Evolutionary conservation across 805 yeast genomes (phyloP).

Genomic region (Martiniozyma abietophila): DNA sequence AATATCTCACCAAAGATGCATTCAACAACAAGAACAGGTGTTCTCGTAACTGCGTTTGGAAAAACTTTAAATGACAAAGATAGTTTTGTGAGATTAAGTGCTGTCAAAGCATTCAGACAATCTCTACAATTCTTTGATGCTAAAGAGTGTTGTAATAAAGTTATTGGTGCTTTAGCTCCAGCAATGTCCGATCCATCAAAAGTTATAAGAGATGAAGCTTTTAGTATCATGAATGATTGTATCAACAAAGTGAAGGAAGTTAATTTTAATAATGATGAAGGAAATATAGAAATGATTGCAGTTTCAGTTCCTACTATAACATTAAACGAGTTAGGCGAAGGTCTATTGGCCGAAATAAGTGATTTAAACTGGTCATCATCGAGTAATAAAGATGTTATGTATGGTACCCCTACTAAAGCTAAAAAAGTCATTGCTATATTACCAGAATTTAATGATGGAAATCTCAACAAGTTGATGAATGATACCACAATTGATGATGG

Average conservation of each 20-base stretch:
- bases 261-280: conserved; percentile 46
- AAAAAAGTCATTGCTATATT: no score
- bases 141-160: conserved; percentile 67
- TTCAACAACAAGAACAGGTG: conserved; percentile 50
- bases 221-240: no score
- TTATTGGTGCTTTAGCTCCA: conserved; percentile 78
- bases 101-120: conserved; percentile 62
- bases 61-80: conserved; percentile 76
- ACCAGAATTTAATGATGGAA: no score
- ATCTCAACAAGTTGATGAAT: no score
- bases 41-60: conserved; percentile 78
- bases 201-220: conserved; percentile 69
- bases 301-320: no score
- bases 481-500: conserved; percentile 20
- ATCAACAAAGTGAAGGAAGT: conserved; percentile 52
- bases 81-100: conserved; percentile 64
- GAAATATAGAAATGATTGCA: conserved; percentile 23
- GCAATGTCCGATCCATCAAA: conserved; percentile 67
- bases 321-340: no score
- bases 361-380: no score
- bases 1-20: conserved; percentile 55
- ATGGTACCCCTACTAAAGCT: no score
- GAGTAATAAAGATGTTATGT: no score
- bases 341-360: no score
- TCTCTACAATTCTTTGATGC: conserved; percentile 61